Base-by-base conservation (phyloP, 202 grass and related monocot genomes). In the Alloteropsis angusta region DNA sequence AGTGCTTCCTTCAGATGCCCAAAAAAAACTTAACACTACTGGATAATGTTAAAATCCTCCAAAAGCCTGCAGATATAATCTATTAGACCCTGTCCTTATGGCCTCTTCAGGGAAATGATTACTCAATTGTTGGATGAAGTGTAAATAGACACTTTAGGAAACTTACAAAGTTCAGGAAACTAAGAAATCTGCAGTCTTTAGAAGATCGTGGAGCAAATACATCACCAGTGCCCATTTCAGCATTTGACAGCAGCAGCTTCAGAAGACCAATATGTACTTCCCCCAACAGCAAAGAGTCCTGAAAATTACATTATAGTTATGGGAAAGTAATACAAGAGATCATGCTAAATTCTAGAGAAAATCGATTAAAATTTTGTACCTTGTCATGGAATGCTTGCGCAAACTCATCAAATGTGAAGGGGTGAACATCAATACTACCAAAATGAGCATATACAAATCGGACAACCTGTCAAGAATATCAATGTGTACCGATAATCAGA, bases 401-500 rank as follows among this genome's bases (percentile, higher is more conserved):
- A 86, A 99, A 96, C 84, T 96, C 96, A 75, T 99, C 96, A 84
- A 99, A 72, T 69, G 90, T 96, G 56, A 99, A 99, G 18, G 86
- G 72, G 60, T 80, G 32, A 57, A 89, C 65, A 91, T 93, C 82
- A 81, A 91, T 81, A 80, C 67, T 84, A 34, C 65, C 56, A 49
- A 93, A 93, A 82, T 89, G 85, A 76, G 78, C 53, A 21, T 93
- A 93, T 28, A 99, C 5, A 82, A 93, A 99, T 34, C 77, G 82
- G 81, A 96, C 56, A 86, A 96, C 84, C 96, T 99, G 88, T 42
- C 71, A 84, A 71, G 9, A 60, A 56, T 41, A 81, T 87, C 65
- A 92, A 61, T 52, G 58, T 44, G 52, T 10, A 60, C 10, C n/a
- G 18, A 83, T 26, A 55, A 80, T 16, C 17, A 65, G 35, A 45